Base-by-base conservation (phyloP, 768 basidiomycete species). In the Boletus reticuloceps region DNA sequence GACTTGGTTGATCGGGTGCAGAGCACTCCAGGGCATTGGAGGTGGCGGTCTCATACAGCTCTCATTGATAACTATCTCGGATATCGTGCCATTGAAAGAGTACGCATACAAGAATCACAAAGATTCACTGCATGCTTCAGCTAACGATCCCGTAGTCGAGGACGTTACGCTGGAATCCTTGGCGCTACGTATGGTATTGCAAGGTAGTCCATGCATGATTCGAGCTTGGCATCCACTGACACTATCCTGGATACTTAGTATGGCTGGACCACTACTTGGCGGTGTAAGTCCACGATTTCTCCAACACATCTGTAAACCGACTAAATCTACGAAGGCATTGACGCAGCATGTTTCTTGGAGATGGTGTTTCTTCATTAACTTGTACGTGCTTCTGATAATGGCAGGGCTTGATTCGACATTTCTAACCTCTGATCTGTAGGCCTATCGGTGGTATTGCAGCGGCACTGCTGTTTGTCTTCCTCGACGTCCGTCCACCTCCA, bases 11-110 rank as follows among this genome's bases (percentile, higher is more conserved):
- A 83, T 91, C 39, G 75, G 86, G 0, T 82, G 81, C 48, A 82
- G 92, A 58, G 91, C 89, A 2, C 75, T 94, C 1, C 92, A 93
- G 69, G 90, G 92, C 9, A 82, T 91, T 31, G 91, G 91, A 12
- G 89, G 88, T 17, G 89, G 89, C 5, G 90, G 88, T 4, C 82
- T 90, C 50, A 74, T 88, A 10, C 88, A 89, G 62, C 74, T 91
- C 59, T 84, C 87, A 1, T 82, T 86, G 50, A 91, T 92, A 64
- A 86, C 81, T 1, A 84, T 92, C 40, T 84, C 87, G 41, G 93
- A 94, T 68, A 92, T 94, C 41, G 88, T 93, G 1, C 82, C 91
- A 0, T 73, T 95, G 42, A 75, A 84, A 73, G 85, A 91, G 88
- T 89, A 66, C 46, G 84, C 67, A 10, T 8, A 14, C 1, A 22